Evolutionary conservation across 805 yeast species (phyloP).

Genomic region (Kodamaea lidongshanica): DNA sequence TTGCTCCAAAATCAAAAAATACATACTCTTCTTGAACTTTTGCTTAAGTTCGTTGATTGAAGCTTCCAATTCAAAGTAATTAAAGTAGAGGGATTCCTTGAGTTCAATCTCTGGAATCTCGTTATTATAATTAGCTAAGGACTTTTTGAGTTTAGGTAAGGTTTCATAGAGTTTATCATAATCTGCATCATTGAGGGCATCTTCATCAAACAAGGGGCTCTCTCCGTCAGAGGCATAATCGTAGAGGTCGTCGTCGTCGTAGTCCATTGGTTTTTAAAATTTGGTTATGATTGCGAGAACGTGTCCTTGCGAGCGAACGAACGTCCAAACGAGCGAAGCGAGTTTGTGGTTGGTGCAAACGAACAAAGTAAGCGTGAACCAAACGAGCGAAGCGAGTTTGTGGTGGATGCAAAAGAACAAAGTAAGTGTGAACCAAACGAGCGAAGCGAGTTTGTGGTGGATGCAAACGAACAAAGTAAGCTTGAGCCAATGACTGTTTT

Average conservation of each 20-base stretch:
- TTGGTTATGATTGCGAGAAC: too few relatives aligned
- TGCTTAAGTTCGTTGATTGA: slow-evolving; percentile 43
- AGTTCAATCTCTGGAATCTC: slow-evolving; percentile 44
- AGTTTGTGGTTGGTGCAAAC: too few relatives aligned
- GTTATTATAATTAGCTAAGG: slow-evolving; percentile 35
- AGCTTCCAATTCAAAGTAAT: slow-evolving; percentile 50
- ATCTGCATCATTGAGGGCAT: slow-evolving; percentile 32
- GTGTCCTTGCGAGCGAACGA: too few relatives aligned
- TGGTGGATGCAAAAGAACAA: too few relatives aligned
- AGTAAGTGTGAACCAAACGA: too few relatives aligned
- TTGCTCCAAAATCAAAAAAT: slow-evolving; percentile 11
- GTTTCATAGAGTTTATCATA: slow-evolving; percentile 37
- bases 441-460: too few relatives aligned
- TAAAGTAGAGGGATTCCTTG: slow-evolving; percentile 53
- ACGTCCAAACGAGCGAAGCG: too few relatives aligned
- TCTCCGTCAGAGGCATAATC: slow-evolving; percentile 23
- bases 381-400: too few relatives aligned
- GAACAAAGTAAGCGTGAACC: too few relatives aligned
- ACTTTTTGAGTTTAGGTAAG: slow-evolving; percentile 38
- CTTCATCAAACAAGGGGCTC: slow-evolving; percentile 29
- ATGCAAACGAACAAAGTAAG: too few relatives aligned
- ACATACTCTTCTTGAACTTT: slow-evolving; percentile 43
- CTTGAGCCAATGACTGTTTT: too few relatives aligned
- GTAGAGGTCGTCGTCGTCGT: slow-evolving; percentile 22
- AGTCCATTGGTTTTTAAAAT: too few relatives aligned